These are phyloP conservation scores for Mycena chlorophos DNA, from an alignment of 768 basidiomycete genomes.

Conservation along the genomic window DNA sequence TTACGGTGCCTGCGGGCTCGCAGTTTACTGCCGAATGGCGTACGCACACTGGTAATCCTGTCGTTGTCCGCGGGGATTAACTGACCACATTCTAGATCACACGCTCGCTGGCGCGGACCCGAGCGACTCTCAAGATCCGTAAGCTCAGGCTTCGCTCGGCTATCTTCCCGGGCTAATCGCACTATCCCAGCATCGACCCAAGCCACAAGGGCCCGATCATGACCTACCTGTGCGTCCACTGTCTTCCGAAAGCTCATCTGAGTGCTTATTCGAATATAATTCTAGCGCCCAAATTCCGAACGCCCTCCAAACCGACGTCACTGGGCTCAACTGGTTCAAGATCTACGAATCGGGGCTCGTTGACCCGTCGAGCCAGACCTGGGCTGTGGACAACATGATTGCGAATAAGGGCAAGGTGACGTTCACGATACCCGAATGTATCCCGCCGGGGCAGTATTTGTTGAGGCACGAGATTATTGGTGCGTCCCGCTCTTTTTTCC, in stretches of 20 bases:
- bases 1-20: slow-evolving; percentile 54
- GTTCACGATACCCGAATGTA: slow-evolving; percentile 30
- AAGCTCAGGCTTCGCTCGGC: slow-evolving; percentile 19
- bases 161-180: slow-evolving; percentile 14
- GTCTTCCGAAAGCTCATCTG: not conserved
- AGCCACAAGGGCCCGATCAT: slow-evolving; percentile 55
- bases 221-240: slow-evolving; percentile 45
- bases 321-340: slow-evolving; percentile 48
- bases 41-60: slow-evolving; percentile 25
- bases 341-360: slow-evolving; percentile 40
- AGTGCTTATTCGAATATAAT: not conserved
- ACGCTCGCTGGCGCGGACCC: slow-evolving; percentile 43
- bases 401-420: slow-evolving; percentile 43
- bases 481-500: slow-evolving; percentile 22
- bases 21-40: slow-evolving; percentile 56
- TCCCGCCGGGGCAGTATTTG: slow-evolving; percentile 28
- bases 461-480: slow-evolving; percentile 54
- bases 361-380: slow-evolving; percentile 27
- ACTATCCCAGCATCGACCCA: slow-evolving; percentile 36
- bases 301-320: slow-evolving; percentile 37
- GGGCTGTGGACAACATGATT: slow-evolving; percentile 42
- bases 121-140: slow-evolving; percentile 44
- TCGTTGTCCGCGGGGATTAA: slow-evolving; percentile 7
- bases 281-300: slow-evolving; percentile 43
- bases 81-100: slow-evolving; percentile 29